Evolutionary conservation across 805 yeast species (phyloP).

Genomic region (Teunomyces pallodes): DNA sequence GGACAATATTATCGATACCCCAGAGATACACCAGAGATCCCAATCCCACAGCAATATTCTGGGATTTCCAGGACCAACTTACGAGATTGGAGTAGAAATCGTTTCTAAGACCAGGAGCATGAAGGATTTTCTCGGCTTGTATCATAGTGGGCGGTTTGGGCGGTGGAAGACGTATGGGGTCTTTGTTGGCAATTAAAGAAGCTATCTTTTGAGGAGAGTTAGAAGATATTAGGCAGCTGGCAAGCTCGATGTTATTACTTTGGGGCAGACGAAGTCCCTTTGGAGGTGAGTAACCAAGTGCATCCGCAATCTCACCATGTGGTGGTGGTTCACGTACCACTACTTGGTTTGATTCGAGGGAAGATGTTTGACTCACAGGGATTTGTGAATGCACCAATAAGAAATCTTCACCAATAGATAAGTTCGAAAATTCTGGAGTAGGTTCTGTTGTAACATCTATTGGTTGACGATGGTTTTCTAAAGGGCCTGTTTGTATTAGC

Average conservation of each 20-base stretch:
- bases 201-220: constrained; percentile 10
- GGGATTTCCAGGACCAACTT: constrained; percentile 60
- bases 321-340: constrained; percentile 14
- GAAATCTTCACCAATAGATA: constrained; percentile 18
- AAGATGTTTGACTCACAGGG: constrained; percentile 1
- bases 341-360: not conserved
- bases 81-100: constrained; percentile 77
- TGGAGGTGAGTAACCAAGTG: constrained; percentile 39
- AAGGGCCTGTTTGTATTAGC: not conserved
- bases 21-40: constrained; percentile 59
- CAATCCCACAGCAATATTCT: constrained; percentile 64
- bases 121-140: constrained; percentile 15
- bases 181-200: constrained; percentile 7
- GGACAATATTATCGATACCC: constrained; percentile 46
- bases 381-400: constrained; percentile 18
- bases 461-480: not conserved
- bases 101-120: constrained; percentile 67
- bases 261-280: not conserved
- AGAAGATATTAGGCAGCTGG: constrained; percentile 15
- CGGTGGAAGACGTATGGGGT: not conserved
- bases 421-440: constrained; percentile 2
- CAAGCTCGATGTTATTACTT: constrained; percentile 8
- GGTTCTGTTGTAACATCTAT: not conserved
- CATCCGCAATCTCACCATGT: constrained; percentile 46
- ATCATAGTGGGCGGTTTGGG: constrained; percentile 5